These are phyloP conservation scores for Annulohypoxylon moriforme DNA, from an alignment of 495 filamentous ascomycete species.

Conservation along the genomic window DNA sequence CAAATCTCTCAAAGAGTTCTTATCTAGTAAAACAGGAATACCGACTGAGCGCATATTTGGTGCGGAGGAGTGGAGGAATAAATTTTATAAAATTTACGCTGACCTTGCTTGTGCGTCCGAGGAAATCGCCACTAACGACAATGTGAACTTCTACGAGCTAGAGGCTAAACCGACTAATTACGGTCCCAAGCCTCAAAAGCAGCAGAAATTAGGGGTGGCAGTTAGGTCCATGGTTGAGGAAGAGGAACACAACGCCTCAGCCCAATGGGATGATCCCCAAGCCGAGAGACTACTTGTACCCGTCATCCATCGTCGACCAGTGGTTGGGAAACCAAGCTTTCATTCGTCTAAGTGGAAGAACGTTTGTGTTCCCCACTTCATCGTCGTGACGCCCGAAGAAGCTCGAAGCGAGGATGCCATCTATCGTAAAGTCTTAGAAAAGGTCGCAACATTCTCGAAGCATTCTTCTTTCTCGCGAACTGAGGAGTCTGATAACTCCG, in stretches of 20 bases:
- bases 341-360: slow-evolving; percentile 39
- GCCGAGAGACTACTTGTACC: slow-evolving; percentile 81
- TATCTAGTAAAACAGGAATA: slow-evolving; percentile 74
- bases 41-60: slow-evolving; percentile 71
- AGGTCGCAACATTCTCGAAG: slow-evolving; percentile 58
- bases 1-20: slow-evolving; percentile 76
- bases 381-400: slow-evolving; percentile 62
- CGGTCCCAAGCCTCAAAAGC: slow-evolving; percentile 63
- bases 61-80: slow-evolving; percentile 80
- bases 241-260: slow-evolving; percentile 66
- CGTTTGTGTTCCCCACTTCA: slow-evolving; percentile 60
- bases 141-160: slow-evolving; percentile 80
- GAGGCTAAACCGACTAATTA: slow-evolving; percentile 83
- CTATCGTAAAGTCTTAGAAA: slow-evolving; percentile 62
- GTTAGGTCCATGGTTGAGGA: slow-evolving; percentile 60
- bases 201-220: slow-evolving; percentile 54
- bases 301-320: slow-evolving; percentile 72
- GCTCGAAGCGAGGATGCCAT: slow-evolving; percentile 62
- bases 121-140: slow-evolving; percentile 71
- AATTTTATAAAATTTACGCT: slow-evolving; percentile 85
- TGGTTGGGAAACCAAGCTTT: slow-evolving; percentile 20
- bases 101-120: slow-evolving; percentile 74
- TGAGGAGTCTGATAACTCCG: slow-evolving; percentile 61
- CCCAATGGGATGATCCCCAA: slow-evolving; percentile 68
- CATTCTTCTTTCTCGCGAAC: slow-evolving; percentile 55